Base-by-base conservation (phyloP, 1,284 basidiomycete species). In the Peniophora sp. region DNA sequence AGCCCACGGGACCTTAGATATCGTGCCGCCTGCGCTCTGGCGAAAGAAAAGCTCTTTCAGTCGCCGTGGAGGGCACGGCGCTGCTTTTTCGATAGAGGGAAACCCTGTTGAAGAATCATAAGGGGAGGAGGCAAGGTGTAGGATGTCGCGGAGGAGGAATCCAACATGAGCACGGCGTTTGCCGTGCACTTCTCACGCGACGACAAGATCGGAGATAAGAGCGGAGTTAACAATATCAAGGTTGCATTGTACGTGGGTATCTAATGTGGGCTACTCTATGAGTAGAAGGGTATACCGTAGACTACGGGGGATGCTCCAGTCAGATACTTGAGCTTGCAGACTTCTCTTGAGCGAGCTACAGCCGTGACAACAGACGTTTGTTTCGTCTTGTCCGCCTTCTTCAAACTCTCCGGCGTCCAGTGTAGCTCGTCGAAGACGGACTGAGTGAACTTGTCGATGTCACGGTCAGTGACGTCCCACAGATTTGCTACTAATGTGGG, bases 381-480 rank as follows among this genome's bases (percentile, higher is more conserved):
- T 10, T 58, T 20, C 53, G 54, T 12, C 56, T 56, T 36, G 55
- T 55, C 32, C 55, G 55, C 61, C 65, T 66, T 49, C 12, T 14
- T 34, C 34, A 75, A 64, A 3, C 65, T 63, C 16, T 65, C 67
- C 0, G 69, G 64, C 0, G 70, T 78, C 46, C 97, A 70, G 2
- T 74, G 71, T 8, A 97, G 68, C 53, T 81, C 78, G 55, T 86
- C 83, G 60, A 97, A 87, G 6, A 97, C 92, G 0, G 82, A 73
- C 57, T 89, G 83, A 6, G 93, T 89, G 55, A 97, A 83, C 57
- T 89, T 88, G 70, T 99, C 96, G 56, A 98, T 94, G 64, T 99
- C 96, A 47, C 88, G 81, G 71, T 99, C 96, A 0, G 97, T 99
- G 22, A 98, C 95, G 64, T 99, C 96, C 96, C 97, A 99, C 16